A percentile compares a stretch with the other conserved stretches of the same genome.
Evolutionary conservation across 2,329 filamentous ascomycete genomes (phyloP).

Genomic region (Fusarium fujikuroi): DNA sequence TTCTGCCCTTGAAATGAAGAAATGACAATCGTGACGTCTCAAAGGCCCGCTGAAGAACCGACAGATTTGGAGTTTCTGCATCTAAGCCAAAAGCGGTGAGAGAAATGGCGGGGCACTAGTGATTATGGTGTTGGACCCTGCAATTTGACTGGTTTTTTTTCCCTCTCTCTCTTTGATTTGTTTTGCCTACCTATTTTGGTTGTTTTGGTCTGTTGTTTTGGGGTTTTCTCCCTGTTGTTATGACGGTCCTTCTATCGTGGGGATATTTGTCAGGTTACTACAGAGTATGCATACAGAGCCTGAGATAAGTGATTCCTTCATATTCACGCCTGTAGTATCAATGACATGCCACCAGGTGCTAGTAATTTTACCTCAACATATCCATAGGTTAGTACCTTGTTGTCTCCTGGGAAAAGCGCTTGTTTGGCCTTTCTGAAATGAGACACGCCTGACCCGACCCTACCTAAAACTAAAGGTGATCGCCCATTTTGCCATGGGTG

Average conservation of each 20-base stretch:
- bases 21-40: not conserved
- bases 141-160: constrained; percentile 35
- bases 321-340: not conserved
- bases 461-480: constrained; percentile 20
- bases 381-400: not conserved
- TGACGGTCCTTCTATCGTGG: not conserved
- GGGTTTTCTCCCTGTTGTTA: not conserved
- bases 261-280: not conserved
- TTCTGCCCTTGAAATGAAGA: not conserved
- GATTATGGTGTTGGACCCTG: constrained; percentile 38
- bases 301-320: not conserved
- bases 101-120: constrained; percentile 23
- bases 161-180: constrained; percentile 1
- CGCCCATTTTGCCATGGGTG: constrained; percentile 17
- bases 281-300: not conserved
- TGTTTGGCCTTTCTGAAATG: constrained; percentile 6
- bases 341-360: constrained; percentile 1
- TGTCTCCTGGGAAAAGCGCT: constrained; percentile 23
- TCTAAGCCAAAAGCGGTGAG: constrained; percentile 39
- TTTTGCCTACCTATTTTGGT: constrained; percentile 11
- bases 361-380: constrained; percentile 12
- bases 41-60: not conserved
- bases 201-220: not conserved
- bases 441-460: constrained; percentile 2
- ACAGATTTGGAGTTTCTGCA: constrained; percentile 21